These are phyloP conservation scores for Vitis cinerea DNA, from an alignment of 164 flowering plant genomes.

Conservation along the genomic window DNA sequence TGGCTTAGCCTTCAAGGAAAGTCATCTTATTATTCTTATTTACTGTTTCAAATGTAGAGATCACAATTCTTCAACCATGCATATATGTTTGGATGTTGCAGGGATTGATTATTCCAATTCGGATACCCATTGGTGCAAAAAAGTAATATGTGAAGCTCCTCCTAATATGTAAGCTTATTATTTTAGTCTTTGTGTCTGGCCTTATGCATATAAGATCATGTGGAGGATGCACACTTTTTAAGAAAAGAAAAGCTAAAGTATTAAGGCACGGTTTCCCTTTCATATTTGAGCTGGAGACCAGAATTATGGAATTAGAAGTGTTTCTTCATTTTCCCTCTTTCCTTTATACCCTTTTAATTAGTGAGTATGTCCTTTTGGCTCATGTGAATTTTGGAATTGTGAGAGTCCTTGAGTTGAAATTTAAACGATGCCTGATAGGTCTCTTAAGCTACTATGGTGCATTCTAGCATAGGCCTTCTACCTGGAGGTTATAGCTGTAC, in stretches of 20 bases:
- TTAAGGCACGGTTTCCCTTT: neutral
- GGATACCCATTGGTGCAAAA: slow-evolving; percentile 27
- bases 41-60: slow-evolving; percentile 1
- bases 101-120: slow-evolving; percentile 22
- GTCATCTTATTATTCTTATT: too few relatives aligned
- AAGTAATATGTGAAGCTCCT: slow-evolving; percentile 37
- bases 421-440: too few relatives aligned
- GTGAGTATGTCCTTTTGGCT: too few relatives aligned
- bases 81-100: slow-evolving; percentile 43
- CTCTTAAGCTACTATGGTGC: too few relatives aligned
- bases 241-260: neutral
- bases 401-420: too few relatives aligned
- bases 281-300: too few relatives aligned
- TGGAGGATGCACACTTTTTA: neutral
- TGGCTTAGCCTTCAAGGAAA: too few relatives aligned
- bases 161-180: slow-evolving; percentile 32
- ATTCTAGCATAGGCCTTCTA: too few relatives aligned
- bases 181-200: slow-evolving; percentile 19
- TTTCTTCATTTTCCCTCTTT: neutral
- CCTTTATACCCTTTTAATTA: too few relatives aligned
- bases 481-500: too few relatives aligned
- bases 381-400: too few relatives aligned
- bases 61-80: slow-evolving; percentile 29
- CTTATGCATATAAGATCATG: neutral
- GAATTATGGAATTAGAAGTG: too few relatives aligned